Conservation (phyloP, 2,329 filamentous ascomycete genomes). For the Epichloe sibirici region DNA sequence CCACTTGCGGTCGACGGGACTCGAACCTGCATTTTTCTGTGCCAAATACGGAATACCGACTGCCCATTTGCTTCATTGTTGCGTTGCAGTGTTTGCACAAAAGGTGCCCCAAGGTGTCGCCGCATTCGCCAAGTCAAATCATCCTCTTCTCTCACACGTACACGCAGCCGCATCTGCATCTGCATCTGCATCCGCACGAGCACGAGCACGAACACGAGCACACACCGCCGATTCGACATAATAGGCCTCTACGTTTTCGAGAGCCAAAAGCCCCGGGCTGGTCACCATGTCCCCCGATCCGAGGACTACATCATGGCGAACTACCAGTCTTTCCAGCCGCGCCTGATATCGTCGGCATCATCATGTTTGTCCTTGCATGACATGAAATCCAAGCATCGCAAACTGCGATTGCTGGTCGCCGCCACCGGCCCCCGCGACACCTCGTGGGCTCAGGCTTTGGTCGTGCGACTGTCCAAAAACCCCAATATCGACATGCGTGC, state of each 20-base stretch:
- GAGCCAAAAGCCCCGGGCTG: neutral
- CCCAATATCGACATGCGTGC: slow-evolving; percentile 48
- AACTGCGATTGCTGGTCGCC: slow-evolving; percentile 50
- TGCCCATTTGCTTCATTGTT: neutral
- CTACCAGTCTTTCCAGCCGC: slow-evolving; percentile 18
- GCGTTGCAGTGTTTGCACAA: neutral
- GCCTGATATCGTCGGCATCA: slow-evolving; percentile 18
- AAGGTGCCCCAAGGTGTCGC: neutral
- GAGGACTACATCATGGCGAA: slow-evolving; percentile 20
- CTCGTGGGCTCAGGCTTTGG: slow-evolving; percentile 52
- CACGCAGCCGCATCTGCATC: too few relatives aligned
- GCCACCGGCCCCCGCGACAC: slow-evolving; percentile 54
- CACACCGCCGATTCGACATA: neutral
- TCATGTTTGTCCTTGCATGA: slow-evolving; percentile 27
- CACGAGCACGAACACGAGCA: neutral
- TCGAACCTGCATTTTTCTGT: too few relatives aligned
- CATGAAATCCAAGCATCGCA: slow-evolving; percentile 25
- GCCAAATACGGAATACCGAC: neutral
- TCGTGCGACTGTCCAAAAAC: slow-evolving; percentile 55
- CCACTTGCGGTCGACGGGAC: neutral
- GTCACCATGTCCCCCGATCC: slow-evolving; percentile 18
- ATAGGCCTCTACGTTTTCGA: neutral
- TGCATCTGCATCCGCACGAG: neutral
- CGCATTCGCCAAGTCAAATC: neutral
- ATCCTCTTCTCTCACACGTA: neutral